phyloP scores from a whole-genome alignment of 805 yeast genomes.

The Metschnikowia gruessii region DNA sequence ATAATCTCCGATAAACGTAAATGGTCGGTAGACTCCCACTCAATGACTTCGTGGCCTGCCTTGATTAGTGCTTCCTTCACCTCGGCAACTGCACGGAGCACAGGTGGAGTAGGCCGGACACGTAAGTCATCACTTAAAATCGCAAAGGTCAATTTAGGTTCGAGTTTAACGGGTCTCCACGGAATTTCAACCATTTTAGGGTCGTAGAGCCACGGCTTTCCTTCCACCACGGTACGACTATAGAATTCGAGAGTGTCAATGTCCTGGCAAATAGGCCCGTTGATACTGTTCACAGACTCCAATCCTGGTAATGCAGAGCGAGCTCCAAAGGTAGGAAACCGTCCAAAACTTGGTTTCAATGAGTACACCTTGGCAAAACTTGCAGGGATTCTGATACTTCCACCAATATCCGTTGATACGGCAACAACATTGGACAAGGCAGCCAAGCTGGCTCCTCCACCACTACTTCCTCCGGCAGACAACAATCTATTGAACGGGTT shows the following conservation, averaged over 20 bases:
- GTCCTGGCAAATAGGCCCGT: slow-evolving; percentile 47
- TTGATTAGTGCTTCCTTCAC: slow-evolving; percentile 28
- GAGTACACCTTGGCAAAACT: slow-evolving; percentile 41
- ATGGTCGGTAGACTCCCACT: slow-evolving; percentile 45
- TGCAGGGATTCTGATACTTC: slow-evolving; percentile 49
- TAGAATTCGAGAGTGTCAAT: slow-evolving; percentile 40
- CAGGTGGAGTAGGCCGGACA: slow-evolving; percentile 55
- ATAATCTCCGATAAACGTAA: slow-evolving; percentile 26
- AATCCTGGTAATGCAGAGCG: slow-evolving; percentile 36
- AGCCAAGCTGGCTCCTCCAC: slow-evolving; percentile 52
- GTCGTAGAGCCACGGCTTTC: slow-evolving; percentile 48
- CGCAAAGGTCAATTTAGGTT: slow-evolving; percentile 43
- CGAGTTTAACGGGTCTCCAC: slow-evolving; percentile 40
- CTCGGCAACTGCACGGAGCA: slow-evolving; percentile 42
- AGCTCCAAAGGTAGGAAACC: slow-evolving; percentile 39
- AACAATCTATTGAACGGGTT: slow-evolving; percentile 44
- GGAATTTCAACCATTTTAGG: slow-evolving; percentile 50
- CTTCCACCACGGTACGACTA: slow-evolving; percentile 34
- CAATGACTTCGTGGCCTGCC: slow-evolving; percentile 52
- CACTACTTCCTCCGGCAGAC: slow-evolving; percentile 53
- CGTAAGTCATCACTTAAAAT: slow-evolving; percentile 43
- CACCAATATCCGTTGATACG: slow-evolving; percentile 56
- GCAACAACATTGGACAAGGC: slow-evolving; percentile 50
- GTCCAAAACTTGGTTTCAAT: slow-evolving; percentile 44
- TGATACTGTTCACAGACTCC: slow-evolving; percentile 38